These are phyloP conservation scores for Rhodotorula glutinis DNA, from an alignment of 1,284 basidiomycete genomes.

Conservation along the genomic window DNA sequence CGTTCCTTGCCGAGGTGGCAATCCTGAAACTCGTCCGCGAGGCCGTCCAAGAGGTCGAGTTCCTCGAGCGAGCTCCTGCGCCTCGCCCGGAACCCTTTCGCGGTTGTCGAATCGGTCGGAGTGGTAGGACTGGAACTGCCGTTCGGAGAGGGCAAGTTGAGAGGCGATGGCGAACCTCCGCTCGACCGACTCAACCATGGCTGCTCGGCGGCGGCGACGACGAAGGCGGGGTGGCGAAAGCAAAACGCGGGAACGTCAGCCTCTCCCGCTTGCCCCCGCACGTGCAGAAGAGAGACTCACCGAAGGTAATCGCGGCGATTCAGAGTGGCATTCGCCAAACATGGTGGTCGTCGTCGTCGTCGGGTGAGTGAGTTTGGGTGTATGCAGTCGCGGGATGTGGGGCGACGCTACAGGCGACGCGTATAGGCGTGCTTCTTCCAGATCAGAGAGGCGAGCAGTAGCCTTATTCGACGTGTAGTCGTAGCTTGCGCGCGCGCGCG, in stretches of 20 bases:
- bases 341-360: constrained; percentile 5
- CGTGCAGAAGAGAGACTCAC: too few species aligned
- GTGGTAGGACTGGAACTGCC: background rate
- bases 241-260: too few species aligned
- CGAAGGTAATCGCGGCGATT: constrained; percentile 30
- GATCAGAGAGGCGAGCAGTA: too few species aligned
- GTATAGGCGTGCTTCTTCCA: too few species aligned
- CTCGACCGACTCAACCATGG: constrained; percentile 8
- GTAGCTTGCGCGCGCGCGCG: too few species aligned
- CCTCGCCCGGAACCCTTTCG: background rate
- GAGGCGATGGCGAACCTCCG: constrained; percentile 22
- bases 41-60: constrained; percentile 9
- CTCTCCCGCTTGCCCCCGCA: too few species aligned
- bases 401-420: too few species aligned
- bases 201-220: too few species aligned
- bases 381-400: constrained; percentile 6
- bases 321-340: constrained; percentile 29
- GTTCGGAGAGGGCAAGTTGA: constrained; percentile 7
- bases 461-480: too few species aligned
- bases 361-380: background rate
- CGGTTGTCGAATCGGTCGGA: background rate
- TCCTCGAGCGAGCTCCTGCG: constrained; percentile 5
- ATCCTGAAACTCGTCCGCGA: constrained; percentile 16
- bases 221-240: too few species aligned
- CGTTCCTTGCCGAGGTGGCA: background rate